phyloP scores from a whole-genome alignment of 257 asterid genomes.

The Knoxia roxburghii region DNA sequence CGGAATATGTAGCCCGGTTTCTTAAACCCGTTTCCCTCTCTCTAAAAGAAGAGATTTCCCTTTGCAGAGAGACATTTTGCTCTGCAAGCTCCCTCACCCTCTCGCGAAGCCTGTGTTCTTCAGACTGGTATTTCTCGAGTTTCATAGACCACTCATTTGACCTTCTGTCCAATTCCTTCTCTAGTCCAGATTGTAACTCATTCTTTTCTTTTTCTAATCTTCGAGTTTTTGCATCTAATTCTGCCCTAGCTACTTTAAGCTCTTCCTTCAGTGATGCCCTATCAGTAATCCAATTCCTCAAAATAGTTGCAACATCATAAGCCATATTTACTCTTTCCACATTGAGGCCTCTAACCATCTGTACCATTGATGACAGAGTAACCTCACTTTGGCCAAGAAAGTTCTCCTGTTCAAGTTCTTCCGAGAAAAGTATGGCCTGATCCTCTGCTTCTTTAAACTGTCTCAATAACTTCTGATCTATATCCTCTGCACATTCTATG shows the following conservation, averaged over 20 bases:
- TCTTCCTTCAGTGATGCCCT: conserved; percentile 63
- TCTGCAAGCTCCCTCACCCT: conserved; percentile 94
- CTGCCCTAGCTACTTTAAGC: conserved; percentile 38
- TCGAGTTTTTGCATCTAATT: conserved; percentile 42
- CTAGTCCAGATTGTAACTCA: conserved; percentile 72
- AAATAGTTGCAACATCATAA: conserved; percentile 47
- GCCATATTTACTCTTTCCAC: conserved; percentile 80
- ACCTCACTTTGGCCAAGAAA: conserved; percentile 49
- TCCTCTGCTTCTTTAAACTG: conserved; percentile 70
- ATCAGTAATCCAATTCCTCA: conserved; percentile 74
- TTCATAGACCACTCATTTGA: conserved; percentile 82
- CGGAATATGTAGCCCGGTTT: conserved; percentile 41
- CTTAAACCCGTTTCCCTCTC: conserved; percentile 57
- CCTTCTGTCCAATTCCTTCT: conserved; percentile 89
- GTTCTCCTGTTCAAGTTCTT: conserved; percentile 57
- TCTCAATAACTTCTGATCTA: conserved; percentile 44
- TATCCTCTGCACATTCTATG: conserved; percentile 29
- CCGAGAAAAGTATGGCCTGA: conserved; percentile 54
- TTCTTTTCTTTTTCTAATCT: conserved; percentile 77
- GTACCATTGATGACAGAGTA: conserved; percentile 51
- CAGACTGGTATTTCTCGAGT: conserved; percentile 78
- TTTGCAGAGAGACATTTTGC: conserved; percentile 88
- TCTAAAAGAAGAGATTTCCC: conserved; percentile 65
- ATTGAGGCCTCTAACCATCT: conserved; percentile 50
- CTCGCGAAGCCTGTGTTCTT: conserved; percentile 93